phyloP scores from a whole-genome alignment of 176 grass and related monocot species.

The Zea mays region Zm-B73-REFERENCE-NAM-5.0 NC_050101.1:44064501-44065000 shows the following conservation, averaged over 20 bases:
- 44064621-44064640: conserved; percentile 82
- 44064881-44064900: conserved; percentile 81
- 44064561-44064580: conserved; percentile 18
- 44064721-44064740: conserved; percentile 74
- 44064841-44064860: conserved; percentile 68
- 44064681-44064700: conserved; percentile 50
- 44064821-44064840: conserved; percentile 40
- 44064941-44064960: conserved; percentile 84
- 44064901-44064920: conserved; percentile 80
- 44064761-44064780: conserved; percentile 73
- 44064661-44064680: conserved; percentile 87
- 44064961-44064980: conserved; percentile 86
- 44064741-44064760: conserved; percentile 63
- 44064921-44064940: conserved; percentile 86
- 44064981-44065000: conserved; percentile 20
- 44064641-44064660: conserved; percentile 83
- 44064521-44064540: conserved; percentile 73
- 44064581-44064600: conserved; percentile 47
- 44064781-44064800: conserved; percentile 40
- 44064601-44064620: conserved; percentile 63
- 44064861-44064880: conserved; percentile 13
- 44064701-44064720: conserved; percentile 68
- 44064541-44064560: conserved; percentile 79
- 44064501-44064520: conserved; percentile 62
- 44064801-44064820: conserved; percentile 41